phyloP scores from a whole-genome alignment of 495 filamentous ascomycete species.

The Penicillium malachiteum region DNA sequence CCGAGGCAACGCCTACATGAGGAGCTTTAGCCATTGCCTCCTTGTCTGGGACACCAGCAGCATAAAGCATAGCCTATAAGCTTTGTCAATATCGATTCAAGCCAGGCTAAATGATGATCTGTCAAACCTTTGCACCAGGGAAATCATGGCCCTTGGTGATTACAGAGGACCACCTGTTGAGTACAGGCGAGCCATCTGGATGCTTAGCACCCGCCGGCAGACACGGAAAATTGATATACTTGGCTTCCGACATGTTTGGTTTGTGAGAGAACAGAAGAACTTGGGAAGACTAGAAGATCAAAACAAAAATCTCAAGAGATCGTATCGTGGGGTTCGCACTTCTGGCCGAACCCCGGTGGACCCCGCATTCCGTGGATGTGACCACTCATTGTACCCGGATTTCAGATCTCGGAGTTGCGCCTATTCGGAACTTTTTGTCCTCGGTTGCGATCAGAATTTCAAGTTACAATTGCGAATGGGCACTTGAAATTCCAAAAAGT shows the following conservation, averaged over 20 bases:
- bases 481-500: no score
- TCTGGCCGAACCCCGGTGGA: conserved; percentile 22
- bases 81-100: conserved; percentile 1
- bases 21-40: conserved; percentile 87
- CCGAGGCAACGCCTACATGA: conserved; percentile 84
- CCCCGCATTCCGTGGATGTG: conserved; percentile 15
- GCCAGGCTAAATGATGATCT: background rate
- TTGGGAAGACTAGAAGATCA: background rate
- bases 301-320: conserved; percentile 1
- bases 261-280: background rate
- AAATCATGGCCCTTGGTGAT: conserved; percentile 85
- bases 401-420: conserved; percentile 29
- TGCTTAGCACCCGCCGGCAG: conserved; percentile 55
- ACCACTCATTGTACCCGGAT: conserved; percentile 23
- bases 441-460: no score
- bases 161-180: conserved; percentile 72
- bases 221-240: conserved; percentile 62
- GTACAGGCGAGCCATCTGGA: conserved; percentile 58
- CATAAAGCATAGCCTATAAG: conserved; percentile 87
- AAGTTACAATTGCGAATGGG: no score
- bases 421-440: conserved; percentile 9
- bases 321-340: conserved; percentile 14
- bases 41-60: conserved; percentile 80
- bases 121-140: conserved; percentile 79
- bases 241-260: conserved; percentile 40